These are phyloP conservation scores for Triticum dicoccoides DNA, from an alignment of 176 grass and related monocot genomes.

Conservation along the genomic window DNA sequence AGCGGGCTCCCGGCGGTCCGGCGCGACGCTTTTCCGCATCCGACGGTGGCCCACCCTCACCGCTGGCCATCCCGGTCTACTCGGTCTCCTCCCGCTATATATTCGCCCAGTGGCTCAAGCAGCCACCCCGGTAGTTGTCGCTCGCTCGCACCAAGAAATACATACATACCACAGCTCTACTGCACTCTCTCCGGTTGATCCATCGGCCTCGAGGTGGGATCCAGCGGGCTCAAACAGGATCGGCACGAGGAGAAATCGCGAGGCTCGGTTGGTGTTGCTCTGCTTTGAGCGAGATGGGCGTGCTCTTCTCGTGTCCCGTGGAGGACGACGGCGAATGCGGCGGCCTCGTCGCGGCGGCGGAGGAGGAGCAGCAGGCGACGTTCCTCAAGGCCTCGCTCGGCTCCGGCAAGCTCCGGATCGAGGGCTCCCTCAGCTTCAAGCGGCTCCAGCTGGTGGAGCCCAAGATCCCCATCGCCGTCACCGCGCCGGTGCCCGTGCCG, in stretches of 20 bases:
- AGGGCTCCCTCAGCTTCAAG: constrained; percentile 63
- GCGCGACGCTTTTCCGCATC: constrained; percentile 40
- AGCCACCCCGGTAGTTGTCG: constrained; percentile 10
- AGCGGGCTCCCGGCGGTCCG: neutral
- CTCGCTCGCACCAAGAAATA: constrained; percentile 12
- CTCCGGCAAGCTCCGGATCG: constrained; percentile 61
- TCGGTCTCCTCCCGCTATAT: constrained; percentile 29
- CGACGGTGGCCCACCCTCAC: constrained; percentile 2
- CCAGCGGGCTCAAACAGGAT: constrained; percentile 13
- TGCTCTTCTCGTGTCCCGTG: constrained; percentile 47
- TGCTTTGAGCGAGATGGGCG: constrained; percentile 25
- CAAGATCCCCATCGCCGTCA: constrained; percentile 40
- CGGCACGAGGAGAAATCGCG: neutral
- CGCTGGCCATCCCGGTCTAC: neutral
- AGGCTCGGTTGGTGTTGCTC: neutral
- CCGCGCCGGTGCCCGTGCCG: constrained; percentile 27
- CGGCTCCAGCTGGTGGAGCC: constrained; percentile 50
- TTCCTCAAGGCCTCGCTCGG: constrained; percentile 47
- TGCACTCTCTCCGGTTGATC: neutral
- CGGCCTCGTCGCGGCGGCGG: neutral
- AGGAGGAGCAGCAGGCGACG: constrained; percentile 32
- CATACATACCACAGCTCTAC: neutral
- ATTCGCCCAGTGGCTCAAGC: constrained; percentile 1
- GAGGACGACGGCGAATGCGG: constrained; percentile 18
- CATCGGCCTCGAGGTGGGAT: neutral